Evolutionary conservation across 2,329 filamentous ascomycete genomes (phyloP).

Genomic region (Penicillium sp.): DNA sequence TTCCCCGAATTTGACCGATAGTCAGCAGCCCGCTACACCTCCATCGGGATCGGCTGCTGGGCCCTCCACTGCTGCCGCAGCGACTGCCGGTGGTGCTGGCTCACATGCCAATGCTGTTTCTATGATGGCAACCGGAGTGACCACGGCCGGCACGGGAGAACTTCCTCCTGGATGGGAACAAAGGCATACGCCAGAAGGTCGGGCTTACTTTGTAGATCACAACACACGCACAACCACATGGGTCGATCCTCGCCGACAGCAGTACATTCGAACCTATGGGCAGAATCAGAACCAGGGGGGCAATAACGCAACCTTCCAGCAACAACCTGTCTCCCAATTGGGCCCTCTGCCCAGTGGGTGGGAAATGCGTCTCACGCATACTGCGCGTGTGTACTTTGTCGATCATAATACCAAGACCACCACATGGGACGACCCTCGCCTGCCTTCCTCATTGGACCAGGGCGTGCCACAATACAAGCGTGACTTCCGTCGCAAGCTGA

Average conservation of each 20-base stretch:
- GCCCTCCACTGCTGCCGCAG: slow-evolving; percentile 26
- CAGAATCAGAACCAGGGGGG: slow-evolving; percentile 56
- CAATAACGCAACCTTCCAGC: slow-evolving; percentile 80
- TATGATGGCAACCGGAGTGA: slow-evolving; percentile 93
- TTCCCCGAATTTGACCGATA: slow-evolving; percentile 67
- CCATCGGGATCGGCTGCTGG: slow-evolving; percentile 35
- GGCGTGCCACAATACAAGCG: slow-evolving; percentile 99
- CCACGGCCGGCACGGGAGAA: slow-evolving; percentile 89
- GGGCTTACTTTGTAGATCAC: slow-evolving; percentile 96
- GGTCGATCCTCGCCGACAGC: slow-evolving; percentile 94
- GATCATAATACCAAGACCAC: slow-evolving; percentile 99
- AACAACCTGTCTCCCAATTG: slow-evolving; percentile 94
- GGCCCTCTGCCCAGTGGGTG: slow-evolving; percentile 93
- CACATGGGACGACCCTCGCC: slow-evolving; percentile 93
- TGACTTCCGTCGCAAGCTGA: slow-evolving; percentile 94
- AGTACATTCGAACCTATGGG: slow-evolving; percentile 98
- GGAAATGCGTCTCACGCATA: slow-evolving; percentile 99
- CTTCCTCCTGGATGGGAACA: slow-evolving; percentile 96
- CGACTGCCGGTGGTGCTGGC: slow-evolving; percentile 30
- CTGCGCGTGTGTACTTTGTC: slow-evolving; percentile 95
- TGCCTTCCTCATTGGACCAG: slow-evolving; percentile 93
- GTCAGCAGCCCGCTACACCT: slow-evolving; percentile 39
- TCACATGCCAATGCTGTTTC: slow-evolving; percentile 55
- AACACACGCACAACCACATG: slow-evolving; percentile 97
- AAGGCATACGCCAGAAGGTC: slow-evolving; percentile 86